These are phyloP conservation scores for Vachellia collinsii DNA, from an alignment of 306 rosid species.

Conservation along the genomic window DNA sequence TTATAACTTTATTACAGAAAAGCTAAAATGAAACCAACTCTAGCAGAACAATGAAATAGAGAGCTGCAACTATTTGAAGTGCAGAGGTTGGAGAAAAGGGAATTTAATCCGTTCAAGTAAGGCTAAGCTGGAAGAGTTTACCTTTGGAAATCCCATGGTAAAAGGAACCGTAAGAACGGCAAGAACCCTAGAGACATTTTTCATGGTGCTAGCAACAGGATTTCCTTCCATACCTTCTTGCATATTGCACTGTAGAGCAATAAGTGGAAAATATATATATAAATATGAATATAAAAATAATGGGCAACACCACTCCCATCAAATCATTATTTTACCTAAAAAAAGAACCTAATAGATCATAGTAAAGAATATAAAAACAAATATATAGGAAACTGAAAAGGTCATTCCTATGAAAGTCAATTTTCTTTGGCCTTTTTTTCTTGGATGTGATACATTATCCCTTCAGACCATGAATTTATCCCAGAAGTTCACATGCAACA, in stretches of 20 bases:
- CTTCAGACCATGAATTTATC: neutral
- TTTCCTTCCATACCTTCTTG: conserved; percentile 98
- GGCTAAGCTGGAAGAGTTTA: conserved; percentile 37
- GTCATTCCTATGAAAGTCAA: neutral
- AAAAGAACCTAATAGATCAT: neutral
- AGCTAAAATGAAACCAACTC: conserved; percentile 27
- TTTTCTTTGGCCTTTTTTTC: neutral
- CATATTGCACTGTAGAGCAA: conserved; percentile 67
- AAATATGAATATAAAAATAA: conserved; percentile 10
- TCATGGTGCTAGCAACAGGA: conserved; percentile 76
- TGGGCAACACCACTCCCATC: conserved; percentile 5
- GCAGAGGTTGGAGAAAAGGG: conserved; percentile 19
- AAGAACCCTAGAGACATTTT: conserved; percentile 77
- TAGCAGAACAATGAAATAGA: conserved; percentile 16
- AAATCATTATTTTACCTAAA: neutral
- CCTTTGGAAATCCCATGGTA: conserved; percentile 87
- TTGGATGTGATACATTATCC: neutral
- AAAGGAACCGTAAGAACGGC: conserved; percentile 91
- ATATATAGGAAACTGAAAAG: neutral
- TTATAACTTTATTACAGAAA: neutral
- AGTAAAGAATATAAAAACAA: neutral
- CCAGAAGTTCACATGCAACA: neutral
- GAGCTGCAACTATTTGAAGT: conserved; percentile 17
- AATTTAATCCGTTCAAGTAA: conserved; percentile 8
- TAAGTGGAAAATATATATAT: neutral